Base-by-base conservation (phyloP, 2,329 filamentous ascomycete genomes). In the Sclerotinia trifoliorum region DNA sequence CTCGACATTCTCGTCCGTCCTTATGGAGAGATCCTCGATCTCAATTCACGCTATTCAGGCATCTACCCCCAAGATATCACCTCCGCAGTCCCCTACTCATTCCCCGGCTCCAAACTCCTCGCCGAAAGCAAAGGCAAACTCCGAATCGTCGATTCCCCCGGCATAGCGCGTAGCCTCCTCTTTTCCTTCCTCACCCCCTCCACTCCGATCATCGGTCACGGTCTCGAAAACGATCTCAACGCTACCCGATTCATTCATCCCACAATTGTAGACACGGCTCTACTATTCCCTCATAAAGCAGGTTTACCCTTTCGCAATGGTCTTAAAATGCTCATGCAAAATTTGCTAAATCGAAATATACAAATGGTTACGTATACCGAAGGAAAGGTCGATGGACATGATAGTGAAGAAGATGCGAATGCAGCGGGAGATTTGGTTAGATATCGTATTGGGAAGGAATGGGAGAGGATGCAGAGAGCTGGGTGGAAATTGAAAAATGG, bases 201-300 rank as follows among this genome's bases (percentile, higher is more conserved):
- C 0, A 99, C 94, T 0, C 91, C 94, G 0, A 80, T 99, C 0
- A 91, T 99, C 58, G 95, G 95, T 0, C 95, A 99, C 78, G 94
- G 93, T 0, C 86, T 98, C 11, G 95, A 99, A 75, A 99, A 99
- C 77, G 95, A 99, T 75, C 85, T 99, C 67, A 97, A 97, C 77
- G 68, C 90, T 2, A 84, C 90, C 52, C 90, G 94, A 48, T 85
- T 98, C 63, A 88, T 97, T 56, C 95, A 98, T 74, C 91, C 91
- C 0, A 90, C 86, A 0, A 83, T 97, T 66, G 86, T 97, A 74
- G 94, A 98, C 78, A 97, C 94, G 0, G 88, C 93, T 0, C 80
- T 97, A 0, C 84, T 97, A 0, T 99, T 87, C 77, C 93, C 94
- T 0, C 93, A 96, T 75, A 87, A 83, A 19, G 82, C 82, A 21